Evolutionary conservation across 129 eudicot genomes (phyloP).

Genomic region (Cynara cardunculus): DNA sequence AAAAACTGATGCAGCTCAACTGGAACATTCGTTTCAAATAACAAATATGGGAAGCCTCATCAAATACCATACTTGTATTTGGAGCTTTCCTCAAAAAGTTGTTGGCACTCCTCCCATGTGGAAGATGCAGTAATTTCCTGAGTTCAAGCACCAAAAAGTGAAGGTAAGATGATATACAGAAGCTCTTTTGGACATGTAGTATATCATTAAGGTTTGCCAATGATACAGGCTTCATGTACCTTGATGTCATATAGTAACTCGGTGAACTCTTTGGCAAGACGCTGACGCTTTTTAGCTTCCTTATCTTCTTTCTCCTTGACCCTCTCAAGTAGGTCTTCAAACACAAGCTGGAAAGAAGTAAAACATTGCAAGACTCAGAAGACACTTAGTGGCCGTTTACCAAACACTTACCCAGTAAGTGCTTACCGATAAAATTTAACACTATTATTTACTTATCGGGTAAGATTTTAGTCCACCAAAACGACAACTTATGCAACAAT

Average conservation of each 20-base stretch:
- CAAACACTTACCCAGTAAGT: too few relatives aligned
- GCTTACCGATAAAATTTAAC: too few relatives aligned
- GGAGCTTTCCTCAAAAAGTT: constrained; percentile 73
- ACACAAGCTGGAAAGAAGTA: too few relatives aligned
- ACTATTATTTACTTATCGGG: too few relatives aligned
- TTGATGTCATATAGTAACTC: constrained; percentile 60
- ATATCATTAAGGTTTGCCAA: neutral
- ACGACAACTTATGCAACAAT: too few relatives aligned
- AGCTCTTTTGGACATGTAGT: neutral
- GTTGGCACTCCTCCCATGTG: constrained; percentile 77
- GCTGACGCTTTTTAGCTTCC: constrained; percentile 91
- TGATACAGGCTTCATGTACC: constrained; percentile 33
- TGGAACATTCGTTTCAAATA: neutral
- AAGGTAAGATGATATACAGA: neutral
- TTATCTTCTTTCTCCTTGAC: too few relatives aligned
- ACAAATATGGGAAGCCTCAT: neutral
- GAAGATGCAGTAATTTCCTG: constrained; percentile 77
- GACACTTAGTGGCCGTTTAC: too few relatives aligned
- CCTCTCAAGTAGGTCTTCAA: too few relatives aligned
- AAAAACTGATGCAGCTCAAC: neutral
- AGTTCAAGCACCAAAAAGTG: constrained; percentile 5
- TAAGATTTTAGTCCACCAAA: too few relatives aligned
- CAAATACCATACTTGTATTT: constrained; percentile 68
- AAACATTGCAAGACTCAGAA: too few relatives aligned
- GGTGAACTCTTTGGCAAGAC: constrained; percentile 71